A percentile compares a stretch with the other conserved stretches of the same genome.
Evolutionary conservation across 306 rosid species (phyloP).

Genomic region (Castanea crenata): DNA sequence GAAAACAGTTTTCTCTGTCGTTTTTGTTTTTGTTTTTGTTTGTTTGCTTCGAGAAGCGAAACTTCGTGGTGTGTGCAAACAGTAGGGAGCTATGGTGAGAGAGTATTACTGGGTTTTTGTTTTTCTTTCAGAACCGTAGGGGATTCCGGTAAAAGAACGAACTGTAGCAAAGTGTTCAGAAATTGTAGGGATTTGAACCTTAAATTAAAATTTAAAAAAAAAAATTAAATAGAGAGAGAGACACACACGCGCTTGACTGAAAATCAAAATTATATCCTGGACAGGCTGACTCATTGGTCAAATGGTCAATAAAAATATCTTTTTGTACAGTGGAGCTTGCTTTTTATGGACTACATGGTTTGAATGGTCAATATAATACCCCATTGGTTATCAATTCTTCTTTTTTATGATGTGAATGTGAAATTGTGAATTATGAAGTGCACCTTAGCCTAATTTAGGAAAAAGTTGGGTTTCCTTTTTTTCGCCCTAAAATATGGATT

Average conservation of each 20-base stretch:
- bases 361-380: too few relatives aligned
- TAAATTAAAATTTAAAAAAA: too few relatives aligned
- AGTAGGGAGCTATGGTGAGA: background rate
- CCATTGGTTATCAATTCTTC: too few relatives aligned
- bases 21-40: too few relatives aligned
- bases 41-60: background rate
- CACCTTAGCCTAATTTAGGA: too few relatives aligned
- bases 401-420: background rate
- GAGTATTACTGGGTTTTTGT: background rate
- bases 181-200: background rate
- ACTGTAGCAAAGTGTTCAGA: background rate
- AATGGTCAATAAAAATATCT: background rate
- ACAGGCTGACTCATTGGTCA: background rate
- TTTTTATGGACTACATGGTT: too few relatives aligned
- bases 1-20: background rate
- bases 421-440: too few relatives aligned
- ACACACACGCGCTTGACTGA: background rate
- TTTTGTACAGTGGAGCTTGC: background rate
- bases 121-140: background rate
- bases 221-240: too few relatives aligned
- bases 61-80: background rate
- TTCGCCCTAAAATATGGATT: too few relatives aligned
- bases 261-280: background rate
- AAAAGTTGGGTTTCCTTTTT: too few relatives aligned
- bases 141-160: background rate